These are phyloP conservation scores for Colletotrichum sublineola DNA, from an alignment of 2,329 filamentous ascomycete genomes.

Conservation along the genomic window DNA sequence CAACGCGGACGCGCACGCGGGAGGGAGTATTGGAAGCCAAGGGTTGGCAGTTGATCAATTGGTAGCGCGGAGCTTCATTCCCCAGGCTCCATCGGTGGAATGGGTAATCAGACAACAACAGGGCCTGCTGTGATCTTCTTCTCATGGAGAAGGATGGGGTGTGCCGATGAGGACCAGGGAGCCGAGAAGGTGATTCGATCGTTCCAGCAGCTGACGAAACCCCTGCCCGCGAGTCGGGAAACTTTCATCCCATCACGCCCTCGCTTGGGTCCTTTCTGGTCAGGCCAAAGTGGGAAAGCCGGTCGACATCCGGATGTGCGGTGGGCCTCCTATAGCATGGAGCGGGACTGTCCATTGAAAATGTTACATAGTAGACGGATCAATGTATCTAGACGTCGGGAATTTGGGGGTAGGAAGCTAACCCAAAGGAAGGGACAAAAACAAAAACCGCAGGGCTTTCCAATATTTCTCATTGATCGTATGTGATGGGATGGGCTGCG, in stretches of 20 bases:
- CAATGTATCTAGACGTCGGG: neutral
- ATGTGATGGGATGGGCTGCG: neutral
- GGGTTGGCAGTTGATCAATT: neutral
- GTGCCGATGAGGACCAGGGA: neutral
- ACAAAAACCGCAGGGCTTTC: neutral
- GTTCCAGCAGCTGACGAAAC: neutral
- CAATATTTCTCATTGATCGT: neutral
- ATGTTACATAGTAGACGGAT: neutral
- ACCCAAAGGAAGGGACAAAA: too few species aligned
- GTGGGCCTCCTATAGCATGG: neutral
- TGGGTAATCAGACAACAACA: slow-evolving; percentile 21
- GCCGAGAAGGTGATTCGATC: neutral
- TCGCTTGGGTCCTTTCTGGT: neutral
- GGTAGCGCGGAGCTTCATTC: slow-evolving; percentile 11
- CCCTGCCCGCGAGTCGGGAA: slow-evolving; percentile 10
- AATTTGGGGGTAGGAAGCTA: neutral
- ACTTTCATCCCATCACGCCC: neutral
- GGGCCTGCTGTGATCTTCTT: neutral
- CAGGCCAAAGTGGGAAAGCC: neutral
- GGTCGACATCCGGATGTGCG: neutral
- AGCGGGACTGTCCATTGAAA: neutral
- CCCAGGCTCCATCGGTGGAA: slow-evolving; percentile 20
- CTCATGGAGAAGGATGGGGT: neutral
- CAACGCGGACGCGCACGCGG: neutral
- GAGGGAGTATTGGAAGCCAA: neutral